Evolutionary conservation across 441 rosid species (phyloP).

Genomic region (Croton setiger): DNA sequence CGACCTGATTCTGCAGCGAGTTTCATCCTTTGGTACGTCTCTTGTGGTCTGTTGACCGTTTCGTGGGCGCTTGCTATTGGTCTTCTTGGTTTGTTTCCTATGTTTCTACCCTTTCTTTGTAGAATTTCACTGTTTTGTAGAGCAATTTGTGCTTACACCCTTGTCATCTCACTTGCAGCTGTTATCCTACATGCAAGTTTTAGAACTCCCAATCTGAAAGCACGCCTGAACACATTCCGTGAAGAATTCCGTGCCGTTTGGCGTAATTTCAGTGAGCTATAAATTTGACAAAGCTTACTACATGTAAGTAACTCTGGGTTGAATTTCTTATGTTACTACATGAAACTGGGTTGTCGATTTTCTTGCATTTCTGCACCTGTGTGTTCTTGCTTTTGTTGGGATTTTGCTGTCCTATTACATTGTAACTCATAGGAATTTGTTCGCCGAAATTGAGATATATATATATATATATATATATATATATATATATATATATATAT

Average conservation of each 20-base stretch:
- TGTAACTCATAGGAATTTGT: neutral
- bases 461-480: too few relatives aligned
- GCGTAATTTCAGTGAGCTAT: constrained; percentile 97
- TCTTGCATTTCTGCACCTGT: neutral
- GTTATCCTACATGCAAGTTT: constrained; percentile 88
- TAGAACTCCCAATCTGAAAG: constrained; percentile 95
- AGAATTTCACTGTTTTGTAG: constrained; percentile 4
- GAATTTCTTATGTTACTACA: neutral
- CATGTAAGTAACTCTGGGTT: constrained; percentile 27
- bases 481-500: too few relatives aligned
- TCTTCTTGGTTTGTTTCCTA: constrained; percentile 60
- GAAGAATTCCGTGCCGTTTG: constrained; percentile 98
- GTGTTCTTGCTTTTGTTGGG: neutral
- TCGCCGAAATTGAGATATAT: neutral
- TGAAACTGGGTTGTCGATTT: neutral
- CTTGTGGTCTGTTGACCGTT: constrained; percentile 81
- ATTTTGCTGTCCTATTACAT: neutral
- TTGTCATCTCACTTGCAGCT: constrained; percentile 35
- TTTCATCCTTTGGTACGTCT: constrained; percentile 76
- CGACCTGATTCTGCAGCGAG: constrained; percentile 43
- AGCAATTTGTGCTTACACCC: neutral
- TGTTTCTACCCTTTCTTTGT: constrained; percentile 12
- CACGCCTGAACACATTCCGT: constrained; percentile 90
- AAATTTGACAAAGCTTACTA: constrained; percentile 26
- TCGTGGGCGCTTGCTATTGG: constrained; percentile 79